Evolutionary conservation across 2,329 filamentous ascomycete species (phyloP).

Genomic region (Aspergillus jensenii): DNA sequence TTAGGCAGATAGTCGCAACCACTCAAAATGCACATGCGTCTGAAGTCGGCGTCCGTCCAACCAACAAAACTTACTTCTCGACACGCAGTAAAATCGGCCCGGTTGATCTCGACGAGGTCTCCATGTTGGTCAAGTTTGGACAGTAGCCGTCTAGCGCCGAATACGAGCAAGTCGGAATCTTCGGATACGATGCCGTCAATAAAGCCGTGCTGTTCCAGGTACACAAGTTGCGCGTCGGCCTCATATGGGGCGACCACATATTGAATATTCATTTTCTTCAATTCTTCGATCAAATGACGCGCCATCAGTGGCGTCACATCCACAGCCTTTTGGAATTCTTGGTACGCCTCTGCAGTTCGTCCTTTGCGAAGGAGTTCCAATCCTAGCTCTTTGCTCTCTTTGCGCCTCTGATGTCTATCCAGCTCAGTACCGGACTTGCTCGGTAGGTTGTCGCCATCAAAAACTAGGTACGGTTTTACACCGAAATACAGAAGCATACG

Average conservation of each 20-base stretch:
- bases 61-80: constrained; percentile 85
- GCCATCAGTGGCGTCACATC: constrained; percentile 98
- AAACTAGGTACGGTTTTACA: constrained; percentile 90
- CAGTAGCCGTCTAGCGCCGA: constrained; percentile 83
- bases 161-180: constrained; percentile 93
- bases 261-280: constrained; percentile 75
- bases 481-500: constrained; percentile 93
- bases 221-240: constrained; percentile 94
- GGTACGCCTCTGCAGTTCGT: constrained; percentile 74
- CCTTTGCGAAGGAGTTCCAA: constrained; percentile 79
- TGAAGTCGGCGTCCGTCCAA: constrained; percentile 89
- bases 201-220: constrained; percentile 81
- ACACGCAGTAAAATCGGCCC: constrained; percentile 83
- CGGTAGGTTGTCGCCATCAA: constrained; percentile 92
- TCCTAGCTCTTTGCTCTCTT: constrained; percentile 73
- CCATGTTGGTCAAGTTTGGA: constrained; percentile 95
- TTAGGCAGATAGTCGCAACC: constrained; percentile 93
- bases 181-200: constrained; percentile 90
- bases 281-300: constrained; percentile 81
- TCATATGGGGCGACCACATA: constrained; percentile 97
- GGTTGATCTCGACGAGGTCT: constrained; percentile 87
- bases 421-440: constrained; percentile 88
- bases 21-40: constrained; percentile 93
- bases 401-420: constrained; percentile 70
- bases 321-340: constrained; percentile 90